Conservation (phyloP, 2,329 filamentous ascomycete species). For the Pochonia chlamydosporia region DNA sequence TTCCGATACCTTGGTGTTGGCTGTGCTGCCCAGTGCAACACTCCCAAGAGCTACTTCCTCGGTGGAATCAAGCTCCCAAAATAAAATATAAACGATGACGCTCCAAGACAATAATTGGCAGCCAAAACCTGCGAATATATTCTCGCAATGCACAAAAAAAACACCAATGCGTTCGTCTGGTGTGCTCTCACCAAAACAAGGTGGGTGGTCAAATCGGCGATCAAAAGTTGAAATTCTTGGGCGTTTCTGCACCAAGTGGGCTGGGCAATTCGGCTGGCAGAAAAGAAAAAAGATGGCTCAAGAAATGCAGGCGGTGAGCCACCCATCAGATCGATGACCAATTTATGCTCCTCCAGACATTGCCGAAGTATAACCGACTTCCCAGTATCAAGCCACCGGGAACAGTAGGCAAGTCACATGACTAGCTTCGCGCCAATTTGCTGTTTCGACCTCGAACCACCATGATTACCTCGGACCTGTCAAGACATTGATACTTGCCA, state of each 20-base stretch:
- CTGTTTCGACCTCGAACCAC: conserved; percentile 27
- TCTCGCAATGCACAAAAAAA: conserved; percentile 15
- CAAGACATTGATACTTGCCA: conserved; percentile 17
- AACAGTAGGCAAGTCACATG: background rate
- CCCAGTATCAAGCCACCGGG: too few relatives aligned
- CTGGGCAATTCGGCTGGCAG: conserved; percentile 16
- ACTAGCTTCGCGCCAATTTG: conserved; percentile 10
- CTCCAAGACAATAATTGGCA: background rate
- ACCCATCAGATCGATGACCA: too few relatives aligned
- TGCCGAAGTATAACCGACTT: conserved; percentile 3
- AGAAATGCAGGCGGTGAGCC: conserved; percentile 19
- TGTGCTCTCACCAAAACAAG: background rate
- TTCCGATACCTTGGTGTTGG: background rate
- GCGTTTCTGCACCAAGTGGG: conserved; percentile 15
- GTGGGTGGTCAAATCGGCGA: conserved; percentile 6
- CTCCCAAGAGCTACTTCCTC: background rate
- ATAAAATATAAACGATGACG: background rate
- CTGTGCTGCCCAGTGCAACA: background rate
- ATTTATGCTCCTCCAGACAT: background rate
- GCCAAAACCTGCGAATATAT: conserved; percentile 6
- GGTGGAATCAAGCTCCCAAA: background rate
- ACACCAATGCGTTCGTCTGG: conserved; percentile 12
- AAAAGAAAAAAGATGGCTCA: conserved; percentile 17
- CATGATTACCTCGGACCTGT: conserved; percentile 21
- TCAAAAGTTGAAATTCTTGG: conserved; percentile 5